Evolutionary conservation across 345 rosid genomes (phyloP).

Genomic region (Gossypium anomalum): DNA sequence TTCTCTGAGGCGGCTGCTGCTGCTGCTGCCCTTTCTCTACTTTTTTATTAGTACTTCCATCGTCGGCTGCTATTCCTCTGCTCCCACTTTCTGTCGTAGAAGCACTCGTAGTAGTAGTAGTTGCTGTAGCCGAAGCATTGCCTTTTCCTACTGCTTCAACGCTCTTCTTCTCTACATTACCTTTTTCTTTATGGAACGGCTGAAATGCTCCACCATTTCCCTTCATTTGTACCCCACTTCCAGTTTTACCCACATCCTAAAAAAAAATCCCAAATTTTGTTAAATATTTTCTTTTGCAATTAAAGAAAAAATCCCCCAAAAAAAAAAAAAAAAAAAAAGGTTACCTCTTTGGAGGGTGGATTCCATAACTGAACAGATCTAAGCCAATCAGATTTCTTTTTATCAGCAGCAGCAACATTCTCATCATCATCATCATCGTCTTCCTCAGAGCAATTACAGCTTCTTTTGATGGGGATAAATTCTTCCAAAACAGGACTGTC

Average conservation of each 20-base stretch:
- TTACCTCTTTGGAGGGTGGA: constrained; percentile 44
- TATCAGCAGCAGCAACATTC: constrained; percentile 20
- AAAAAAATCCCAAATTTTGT: not conserved
- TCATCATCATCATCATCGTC: constrained; percentile 42
- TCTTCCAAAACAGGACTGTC: constrained; percentile 73
- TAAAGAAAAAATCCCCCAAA: no score
- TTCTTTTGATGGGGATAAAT: constrained; percentile 70
- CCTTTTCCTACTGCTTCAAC: constrained; percentile 29
- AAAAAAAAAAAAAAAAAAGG: not conserved
- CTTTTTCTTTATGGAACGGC: constrained; percentile 57
- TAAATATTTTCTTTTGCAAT: not conserved
- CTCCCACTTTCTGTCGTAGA: constrained; percentile 30
- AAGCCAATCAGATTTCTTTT: constrained; percentile 93
- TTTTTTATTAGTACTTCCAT: constrained; percentile 21
- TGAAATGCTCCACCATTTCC: constrained; percentile 71
- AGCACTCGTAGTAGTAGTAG: constrained; percentile 24
- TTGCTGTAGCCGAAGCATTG: constrained; percentile 22
- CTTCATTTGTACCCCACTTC: constrained; percentile 62
- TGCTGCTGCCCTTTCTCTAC: constrained; percentile 34
- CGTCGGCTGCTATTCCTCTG: not conserved
- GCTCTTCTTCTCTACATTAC: constrained; percentile 24
- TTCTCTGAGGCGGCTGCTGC: constrained; percentile 44
- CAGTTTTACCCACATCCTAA: constrained; percentile 49
- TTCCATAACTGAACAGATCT: constrained; percentile 93
- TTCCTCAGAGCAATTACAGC: constrained; percentile 20